Evolutionary conservation across 2,329 filamentous ascomycete species (phyloP).

Genomic region (Xylaria sp.): DNA sequence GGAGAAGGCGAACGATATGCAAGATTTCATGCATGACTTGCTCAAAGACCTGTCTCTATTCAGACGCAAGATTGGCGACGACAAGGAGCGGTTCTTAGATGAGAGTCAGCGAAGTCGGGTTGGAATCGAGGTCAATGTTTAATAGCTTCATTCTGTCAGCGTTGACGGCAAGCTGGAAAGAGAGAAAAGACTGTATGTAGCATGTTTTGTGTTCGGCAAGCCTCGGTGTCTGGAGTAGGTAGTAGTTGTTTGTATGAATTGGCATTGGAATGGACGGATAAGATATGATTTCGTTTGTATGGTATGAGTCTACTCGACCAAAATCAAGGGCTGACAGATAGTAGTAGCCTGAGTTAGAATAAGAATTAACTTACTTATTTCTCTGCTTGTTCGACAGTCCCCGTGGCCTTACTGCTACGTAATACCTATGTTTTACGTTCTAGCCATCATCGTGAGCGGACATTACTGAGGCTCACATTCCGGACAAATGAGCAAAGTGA

Average conservation of each 20-base stretch:
- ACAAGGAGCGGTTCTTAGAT: conserved; percentile 78
- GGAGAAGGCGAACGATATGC: conserved; percentile 72
- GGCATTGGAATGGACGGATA: conserved; percentile 23
- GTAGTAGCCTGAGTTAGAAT: conserved; percentile 20
- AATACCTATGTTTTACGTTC: neutral
- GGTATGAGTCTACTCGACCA: conserved; percentile 18
- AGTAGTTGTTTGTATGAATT: conserved; percentile 28
- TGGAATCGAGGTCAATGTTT: conserved; percentile 57
- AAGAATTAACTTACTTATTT: conserved; percentile 28
- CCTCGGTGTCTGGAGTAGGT: conserved; percentile 42
- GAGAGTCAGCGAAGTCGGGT: conserved; percentile 65
- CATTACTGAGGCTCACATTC: conserved; percentile 28
- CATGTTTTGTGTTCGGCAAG: conserved; percentile 35
- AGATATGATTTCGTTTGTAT: conserved; percentile 33
- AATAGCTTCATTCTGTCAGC: conserved; percentile 11
- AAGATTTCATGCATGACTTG: conserved; percentile 86
- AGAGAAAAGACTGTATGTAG: conserved; percentile 9
- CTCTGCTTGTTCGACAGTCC: neutral
- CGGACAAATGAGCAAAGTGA: conserved; percentile 59
- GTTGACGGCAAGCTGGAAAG: neutral
- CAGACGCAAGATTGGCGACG: conserved; percentile 86
- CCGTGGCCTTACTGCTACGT: neutral
- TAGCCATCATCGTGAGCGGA: neutral
- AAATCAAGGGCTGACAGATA: conserved; percentile 14
- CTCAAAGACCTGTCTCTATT: conserved; percentile 84